Evolutionary conservation across 331 rosid species (phyloP).

Genomic region (Acacia pycnantha): DNA sequence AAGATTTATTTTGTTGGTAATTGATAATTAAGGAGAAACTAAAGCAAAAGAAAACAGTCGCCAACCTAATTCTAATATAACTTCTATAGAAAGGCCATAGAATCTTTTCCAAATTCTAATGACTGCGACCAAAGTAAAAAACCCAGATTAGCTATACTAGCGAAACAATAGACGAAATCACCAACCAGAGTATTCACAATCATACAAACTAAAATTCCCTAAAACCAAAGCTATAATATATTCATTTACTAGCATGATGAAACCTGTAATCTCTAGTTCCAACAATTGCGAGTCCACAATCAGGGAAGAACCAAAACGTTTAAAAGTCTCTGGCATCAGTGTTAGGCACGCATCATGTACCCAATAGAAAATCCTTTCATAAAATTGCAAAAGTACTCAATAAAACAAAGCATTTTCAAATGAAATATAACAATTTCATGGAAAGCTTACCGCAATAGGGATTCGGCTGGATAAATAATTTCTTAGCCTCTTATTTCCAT

Average conservation of each 20-base stretch:
- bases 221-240: background rate
- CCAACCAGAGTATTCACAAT: background rate
- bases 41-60: background rate
- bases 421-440: background rate
- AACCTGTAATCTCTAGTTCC: background rate
- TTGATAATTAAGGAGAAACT: background rate
- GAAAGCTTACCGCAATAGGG: background rate
- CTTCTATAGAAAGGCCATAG: background rate
- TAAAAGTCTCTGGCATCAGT: background rate
- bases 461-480: background rate
- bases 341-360: background rate
- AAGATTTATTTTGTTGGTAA: background rate
- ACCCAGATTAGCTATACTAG: background rate
- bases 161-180: background rate
- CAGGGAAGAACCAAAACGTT: background rate
- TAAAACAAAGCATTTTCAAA: background rate
- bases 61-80: background rate
- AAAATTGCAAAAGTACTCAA: background rate
- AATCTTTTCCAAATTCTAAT: background rate
- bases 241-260: background rate
- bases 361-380: background rate
- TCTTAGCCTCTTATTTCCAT: background rate
- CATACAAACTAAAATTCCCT: background rate
- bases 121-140: background rate
- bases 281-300: background rate